Evolutionary conservation across 345 rosid genomes (phyloP).

Genomic region (Moringa oleifera): DNA sequence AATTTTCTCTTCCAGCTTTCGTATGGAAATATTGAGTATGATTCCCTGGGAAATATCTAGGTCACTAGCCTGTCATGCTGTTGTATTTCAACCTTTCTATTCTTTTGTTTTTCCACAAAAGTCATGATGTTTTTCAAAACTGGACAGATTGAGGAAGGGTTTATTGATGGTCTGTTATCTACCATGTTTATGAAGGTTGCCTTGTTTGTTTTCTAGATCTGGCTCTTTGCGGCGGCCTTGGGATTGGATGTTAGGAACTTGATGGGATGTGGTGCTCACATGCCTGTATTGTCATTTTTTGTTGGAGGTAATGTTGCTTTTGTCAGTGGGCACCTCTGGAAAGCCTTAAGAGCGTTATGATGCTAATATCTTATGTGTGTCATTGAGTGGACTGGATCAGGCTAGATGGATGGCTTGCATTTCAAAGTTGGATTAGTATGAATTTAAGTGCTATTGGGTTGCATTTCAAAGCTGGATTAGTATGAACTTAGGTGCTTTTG

Average conservation of each 20-base stretch:
- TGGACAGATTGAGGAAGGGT: conserved; percentile 19
- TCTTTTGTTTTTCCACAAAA: background rate
- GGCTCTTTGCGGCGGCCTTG: conserved; percentile 68
- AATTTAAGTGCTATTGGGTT: conserved; percentile 23
- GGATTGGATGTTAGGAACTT: conserved; percentile 76
- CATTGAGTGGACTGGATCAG: no score
- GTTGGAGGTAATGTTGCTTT: conserved; percentile 45
- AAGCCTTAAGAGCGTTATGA: background rate
- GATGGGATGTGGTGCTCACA: conserved; percentile 66
- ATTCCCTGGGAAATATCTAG: background rate
- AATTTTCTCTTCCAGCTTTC: background rate
- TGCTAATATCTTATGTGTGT: background rate
- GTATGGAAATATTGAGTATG: background rate
- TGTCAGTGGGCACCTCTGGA: conserved; percentile 31
- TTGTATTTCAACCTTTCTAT: background rate
- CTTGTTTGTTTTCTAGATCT: conserved; percentile 86
- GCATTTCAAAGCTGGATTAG: conserved; percentile 25
- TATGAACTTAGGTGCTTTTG: conserved; percentile 27
- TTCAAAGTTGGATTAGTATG: conserved; percentile 37
- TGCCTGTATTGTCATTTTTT: conserved; percentile 45
- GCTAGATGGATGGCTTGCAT: conserved; percentile 32
- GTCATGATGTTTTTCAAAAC: conserved; percentile 1
- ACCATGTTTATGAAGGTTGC: conserved; percentile 37
- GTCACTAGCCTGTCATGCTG: background rate
- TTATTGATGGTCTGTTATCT: conserved; percentile 25